Percentiles rank a stretch among this genome's conserved stretches.
These are phyloP conservation scores for Syzygium grande DNA, from an alignment of 345 rosid genomes.

Conservation along the genomic window DNA sequence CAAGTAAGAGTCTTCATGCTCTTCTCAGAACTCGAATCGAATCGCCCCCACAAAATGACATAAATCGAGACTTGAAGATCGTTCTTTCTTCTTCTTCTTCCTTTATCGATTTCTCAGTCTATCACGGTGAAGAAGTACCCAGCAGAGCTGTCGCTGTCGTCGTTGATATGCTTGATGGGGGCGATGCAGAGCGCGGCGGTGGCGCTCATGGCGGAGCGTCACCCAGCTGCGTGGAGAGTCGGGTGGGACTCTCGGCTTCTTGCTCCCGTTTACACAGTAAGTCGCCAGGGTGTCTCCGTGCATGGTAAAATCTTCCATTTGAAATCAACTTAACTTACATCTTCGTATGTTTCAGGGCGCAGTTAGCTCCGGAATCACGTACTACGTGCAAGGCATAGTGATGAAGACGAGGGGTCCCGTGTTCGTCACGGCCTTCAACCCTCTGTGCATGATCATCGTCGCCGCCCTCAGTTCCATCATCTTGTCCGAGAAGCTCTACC, in stretches of 20 bases:
- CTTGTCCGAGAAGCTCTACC: conserved; percentile 52
- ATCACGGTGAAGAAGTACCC: conserved; percentile 55
- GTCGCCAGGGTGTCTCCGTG: not conserved
- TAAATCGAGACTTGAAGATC: not conserved
- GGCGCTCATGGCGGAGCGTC: conserved; percentile 40
- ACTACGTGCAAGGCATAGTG: conserved; percentile 72
- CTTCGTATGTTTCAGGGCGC: conserved; percentile 31
- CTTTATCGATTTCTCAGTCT: conserved; percentile 18
- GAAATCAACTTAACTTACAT: not conserved
- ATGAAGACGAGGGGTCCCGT: conserved; percentile 69
- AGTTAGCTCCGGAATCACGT: conserved; percentile 57
- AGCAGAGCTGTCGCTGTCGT: conserved; percentile 49
- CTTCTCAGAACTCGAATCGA: not conserved
- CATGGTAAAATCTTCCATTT: not conserved
- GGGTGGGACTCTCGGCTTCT: conserved; percentile 69
- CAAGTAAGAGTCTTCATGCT: conserved; percentile 25
- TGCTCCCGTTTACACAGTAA: conserved; percentile 57
- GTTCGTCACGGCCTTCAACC: conserved; percentile 74
- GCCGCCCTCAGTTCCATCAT: conserved; percentile 43
- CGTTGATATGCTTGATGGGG: conserved; percentile 61
- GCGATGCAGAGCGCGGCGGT: conserved; percentile 42
- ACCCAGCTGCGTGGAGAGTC: conserved; percentile 45
- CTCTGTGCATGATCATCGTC: conserved; percentile 68
- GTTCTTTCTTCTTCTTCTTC: not conserved
- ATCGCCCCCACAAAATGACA: not conserved